Evolutionary conservation across 331 rosid genomes (phyloP).

Genomic region (Stylosanthes scabra): DNA sequence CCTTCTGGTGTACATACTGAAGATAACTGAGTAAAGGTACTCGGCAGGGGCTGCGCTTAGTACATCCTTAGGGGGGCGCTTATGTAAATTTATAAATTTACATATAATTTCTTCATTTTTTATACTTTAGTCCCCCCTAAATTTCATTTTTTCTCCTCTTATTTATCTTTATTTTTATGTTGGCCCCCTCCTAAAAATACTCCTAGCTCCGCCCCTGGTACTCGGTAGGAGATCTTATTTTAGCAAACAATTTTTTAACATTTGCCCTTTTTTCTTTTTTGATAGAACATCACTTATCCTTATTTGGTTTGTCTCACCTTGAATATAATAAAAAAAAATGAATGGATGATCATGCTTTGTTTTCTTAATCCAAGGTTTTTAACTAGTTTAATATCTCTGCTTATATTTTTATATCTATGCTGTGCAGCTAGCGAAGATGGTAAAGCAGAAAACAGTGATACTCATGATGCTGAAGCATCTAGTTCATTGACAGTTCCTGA

Average conservation of each 20-base stretch:
- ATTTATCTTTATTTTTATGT: too few relatives aligned
- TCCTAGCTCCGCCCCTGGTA: too few relatives aligned
- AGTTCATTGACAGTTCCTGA: constrained; percentile 45
- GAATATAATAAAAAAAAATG: not conserved
- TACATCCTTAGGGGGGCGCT: too few relatives aligned
- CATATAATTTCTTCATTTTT: too few relatives aligned
- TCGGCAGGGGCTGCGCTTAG: too few relatives aligned
- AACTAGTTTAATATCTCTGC: constrained; percentile 16
- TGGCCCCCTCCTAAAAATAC: too few relatives aligned
- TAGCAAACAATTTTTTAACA: not conserved
- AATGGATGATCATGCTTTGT: constrained; percentile 15
- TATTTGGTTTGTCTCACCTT: not conserved
- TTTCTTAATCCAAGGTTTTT: constrained; percentile 26
- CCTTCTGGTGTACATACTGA: constrained; percentile 12
- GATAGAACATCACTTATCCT: not conserved
- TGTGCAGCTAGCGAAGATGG: constrained; percentile 58
- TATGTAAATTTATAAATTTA: too few relatives aligned
- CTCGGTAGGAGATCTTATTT: not conserved
- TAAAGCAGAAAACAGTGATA: constrained; percentile 49
- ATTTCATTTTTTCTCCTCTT: too few relatives aligned
- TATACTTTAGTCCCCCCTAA: too few relatives aligned
- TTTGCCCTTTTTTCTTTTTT: not conserved
- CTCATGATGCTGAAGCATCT: constrained; percentile 50
- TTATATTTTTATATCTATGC: constrained; percentile 37
- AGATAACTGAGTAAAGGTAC: not conserved